Percentiles rank a stretch among this genome's conserved stretches.
These are phyloP conservation scores for Cryoendolithus antarcticus DNA, from an alignment of 2,329 filamentous ascomycete species.

Conservation along the genomic window DNA sequence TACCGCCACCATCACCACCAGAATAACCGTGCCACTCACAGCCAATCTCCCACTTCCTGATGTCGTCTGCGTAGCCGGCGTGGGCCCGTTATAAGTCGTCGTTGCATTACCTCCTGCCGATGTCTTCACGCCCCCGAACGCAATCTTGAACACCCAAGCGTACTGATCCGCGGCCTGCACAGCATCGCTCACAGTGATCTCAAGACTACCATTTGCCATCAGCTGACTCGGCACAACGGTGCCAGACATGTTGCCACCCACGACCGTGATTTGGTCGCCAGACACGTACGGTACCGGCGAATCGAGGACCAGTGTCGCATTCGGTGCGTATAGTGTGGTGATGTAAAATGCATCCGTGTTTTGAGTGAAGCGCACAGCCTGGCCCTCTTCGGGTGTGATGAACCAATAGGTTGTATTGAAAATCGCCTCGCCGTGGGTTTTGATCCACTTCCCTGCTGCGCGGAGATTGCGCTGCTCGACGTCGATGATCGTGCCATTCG, in stretches of 20 bases:
- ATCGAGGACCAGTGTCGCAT: conserved; percentile 28
- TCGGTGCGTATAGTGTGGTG: conserved; percentile 32
- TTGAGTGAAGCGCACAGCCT: conserved; percentile 39
- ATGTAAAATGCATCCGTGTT: conserved; percentile 43
- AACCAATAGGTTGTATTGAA: conserved; percentile 47
- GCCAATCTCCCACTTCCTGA: too few species aligned
- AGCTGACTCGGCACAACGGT: conserved; percentile 17
- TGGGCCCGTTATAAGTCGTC: too few species aligned
- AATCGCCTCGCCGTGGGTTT: conserved; percentile 40
- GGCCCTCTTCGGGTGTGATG: conserved; percentile 32
- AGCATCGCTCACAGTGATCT: conserved; percentile 22
- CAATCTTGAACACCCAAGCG: conserved; percentile 34
- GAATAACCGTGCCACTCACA: too few species aligned
- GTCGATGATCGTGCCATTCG: conserved; percentile 42
- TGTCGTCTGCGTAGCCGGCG: too few species aligned
- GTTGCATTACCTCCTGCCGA: too few species aligned
- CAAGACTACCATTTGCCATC: conserved; percentile 20
- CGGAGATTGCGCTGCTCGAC: conserved; percentile 37
- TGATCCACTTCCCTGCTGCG: conserved; percentile 43
- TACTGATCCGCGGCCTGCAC: conserved; percentile 26
- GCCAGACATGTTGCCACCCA: conserved; percentile 25
- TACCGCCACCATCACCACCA: too few species aligned
- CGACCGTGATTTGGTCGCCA: conserved; percentile 36
- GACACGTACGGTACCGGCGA: conserved; percentile 35
- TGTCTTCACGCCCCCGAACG: conserved; percentile 12